A percentile compares a stretch with the other conserved stretches of the same genome.
Evolutionary conservation across 179 eudicot genomes (phyloP).

Genomic region (Nepenthes alata): DNA sequence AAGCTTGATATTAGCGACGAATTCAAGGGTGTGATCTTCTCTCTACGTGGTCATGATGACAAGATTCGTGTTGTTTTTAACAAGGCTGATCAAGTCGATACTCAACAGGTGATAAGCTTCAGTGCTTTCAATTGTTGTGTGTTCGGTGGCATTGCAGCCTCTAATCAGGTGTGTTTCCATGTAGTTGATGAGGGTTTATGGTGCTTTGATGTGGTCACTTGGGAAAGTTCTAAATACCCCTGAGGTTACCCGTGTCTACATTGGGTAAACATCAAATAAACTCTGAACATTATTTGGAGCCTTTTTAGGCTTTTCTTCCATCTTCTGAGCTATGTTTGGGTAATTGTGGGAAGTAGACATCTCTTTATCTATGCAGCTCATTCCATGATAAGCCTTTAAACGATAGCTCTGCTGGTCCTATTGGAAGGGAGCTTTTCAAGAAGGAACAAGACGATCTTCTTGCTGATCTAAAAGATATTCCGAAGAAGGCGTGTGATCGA

Average conservation of each 20-base stretch:
- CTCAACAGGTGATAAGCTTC: slow-evolving; percentile 53
- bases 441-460: slow-evolving; percentile 89
- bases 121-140: background rate
- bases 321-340: no score
- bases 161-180: background rate
- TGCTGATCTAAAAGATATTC: slow-evolving; percentile 75
- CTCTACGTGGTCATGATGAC: slow-evolving; percentile 79
- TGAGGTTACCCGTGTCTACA: slow-evolving; percentile 83
- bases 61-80: slow-evolving; percentile 87
- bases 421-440: slow-evolving; percentile 84
- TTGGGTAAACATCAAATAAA: slow-evolving; percentile 44
- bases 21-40: slow-evolving; percentile 82
- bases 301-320: no score
- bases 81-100: slow-evolving; percentile 95
- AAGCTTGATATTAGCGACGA: slow-evolving; percentile 94
- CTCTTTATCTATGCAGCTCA: slow-evolving; percentile 29
- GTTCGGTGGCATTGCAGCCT: no score
- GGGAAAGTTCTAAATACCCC: slow-evolving; percentile 94
- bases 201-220: slow-evolving; percentile 98
- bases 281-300: no score
- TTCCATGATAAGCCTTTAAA: slow-evolving; percentile 77
- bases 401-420: slow-evolving; percentile 50
- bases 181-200: slow-evolving; percentile 94
- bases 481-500: slow-evolving; percentile 95
- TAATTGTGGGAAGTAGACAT: background rate